Conservation (phyloP, 768 basidiomycete species). For the Serendipita vermifera region DNA sequence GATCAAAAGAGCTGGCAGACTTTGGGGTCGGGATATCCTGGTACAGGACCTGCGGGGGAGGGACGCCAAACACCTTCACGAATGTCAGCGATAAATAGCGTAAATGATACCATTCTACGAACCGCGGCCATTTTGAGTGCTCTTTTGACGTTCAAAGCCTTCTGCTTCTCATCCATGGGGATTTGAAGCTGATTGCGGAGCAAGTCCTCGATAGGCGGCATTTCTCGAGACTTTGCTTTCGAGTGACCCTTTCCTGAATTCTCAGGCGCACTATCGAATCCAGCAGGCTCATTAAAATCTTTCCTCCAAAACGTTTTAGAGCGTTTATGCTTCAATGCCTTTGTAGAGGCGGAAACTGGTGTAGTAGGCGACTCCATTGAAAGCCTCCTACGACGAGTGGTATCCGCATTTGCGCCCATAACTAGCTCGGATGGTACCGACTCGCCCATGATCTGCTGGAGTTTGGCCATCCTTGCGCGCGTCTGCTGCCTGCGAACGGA, state of each 20-base stretch:
- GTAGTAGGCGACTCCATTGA: constrained; percentile 4
- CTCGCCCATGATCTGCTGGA: constrained; percentile 10
- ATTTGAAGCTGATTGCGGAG: constrained; percentile 2
- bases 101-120: background rate
- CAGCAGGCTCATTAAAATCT: background rate
- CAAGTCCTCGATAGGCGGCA: constrained; percentile 3
- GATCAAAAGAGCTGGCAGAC: background rate
- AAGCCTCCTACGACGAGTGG: background rate
- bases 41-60: constrained; percentile 34
- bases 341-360: background rate
- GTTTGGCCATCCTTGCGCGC: constrained; percentile 15
- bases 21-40: constrained; percentile 13
- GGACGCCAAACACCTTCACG: constrained; percentile 36
- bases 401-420: background rate
- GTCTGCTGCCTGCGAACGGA: constrained; percentile 17
- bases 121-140: constrained; percentile 43
- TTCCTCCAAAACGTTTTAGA: constrained; percentile 17
- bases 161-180: constrained; percentile 25
- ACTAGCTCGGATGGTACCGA: constrained; percentile 4
- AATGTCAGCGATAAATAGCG: background rate
- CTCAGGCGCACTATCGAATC: background rate
- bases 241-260: background rate
- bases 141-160: constrained; percentile 31
- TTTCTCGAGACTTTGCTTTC: background rate
- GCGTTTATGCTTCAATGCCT: constrained; percentile 7